Base-by-base conservation (phyloP, 2,329 filamentous ascomycete genomes). In the Fusarium sp. region DNA sequence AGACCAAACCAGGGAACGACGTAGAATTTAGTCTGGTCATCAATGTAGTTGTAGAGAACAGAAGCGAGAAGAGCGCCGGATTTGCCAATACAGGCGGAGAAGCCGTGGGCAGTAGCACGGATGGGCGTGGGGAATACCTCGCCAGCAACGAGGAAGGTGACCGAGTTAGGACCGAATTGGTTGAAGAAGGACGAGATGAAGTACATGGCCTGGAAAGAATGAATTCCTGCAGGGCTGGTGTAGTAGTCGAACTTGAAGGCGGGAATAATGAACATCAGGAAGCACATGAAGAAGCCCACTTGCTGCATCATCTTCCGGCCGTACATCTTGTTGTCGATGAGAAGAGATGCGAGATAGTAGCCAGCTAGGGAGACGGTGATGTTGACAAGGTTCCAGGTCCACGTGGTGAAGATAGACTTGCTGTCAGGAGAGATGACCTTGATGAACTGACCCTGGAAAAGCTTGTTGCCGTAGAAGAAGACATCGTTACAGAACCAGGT, bases 401-500 rank as follows among this genome's bases (percentile, higher is more conserved):
- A 98, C 68, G 88, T 91, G 38, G 91, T 91, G 89, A 97, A 93
- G 80, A 98, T 89, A 12, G 93, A 94, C 39, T 86, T 83, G 71
- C 90, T 88, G 73, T 88, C 83, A 58, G 90, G 87, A 60, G 91
- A 93, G 75, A 98, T 91, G 79, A 96, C 92, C 36, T 85, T 86
- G 83, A 98, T 97, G 84, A 98, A 98, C 80, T 95, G 89, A 70
- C 89, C 89, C 84, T 97, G 95, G 89, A 98, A 98, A 59, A 98
- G 91, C 88, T 97, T 98, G 91, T 97, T 98, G 76, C 95, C 95
- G 85, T 98, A 98, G 87, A 98, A 98, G 88, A 98, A 98, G 74
- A 98, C 92, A 79, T 98, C 95, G 82, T 98, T 98, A 85, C 92
- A 93, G 83, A 95, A 98, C 95, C 95, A 98, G 39, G 91, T 89